Base-by-base conservation (phyloP, 352 stramenopile species). In the Globisporangium takayamanum region DNA sequence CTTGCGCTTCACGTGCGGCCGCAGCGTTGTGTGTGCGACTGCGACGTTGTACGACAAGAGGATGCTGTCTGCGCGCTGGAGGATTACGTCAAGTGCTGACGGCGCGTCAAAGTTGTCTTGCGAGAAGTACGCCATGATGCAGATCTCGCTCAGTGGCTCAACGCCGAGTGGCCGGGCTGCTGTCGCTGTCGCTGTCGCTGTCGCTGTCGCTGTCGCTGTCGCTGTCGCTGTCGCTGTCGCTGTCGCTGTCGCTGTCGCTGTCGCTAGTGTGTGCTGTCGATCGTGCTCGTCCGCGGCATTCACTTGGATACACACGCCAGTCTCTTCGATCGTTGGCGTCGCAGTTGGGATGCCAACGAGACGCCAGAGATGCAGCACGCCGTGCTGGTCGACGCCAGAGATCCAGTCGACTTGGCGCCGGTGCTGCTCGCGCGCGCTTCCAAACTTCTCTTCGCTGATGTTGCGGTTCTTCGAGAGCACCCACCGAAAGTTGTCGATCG, bases 91-190 rank as follows among this genome's bases (percentile, higher is more conserved):
- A 33, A 93, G 67, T n/a, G 80, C 79, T 16, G 84, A 93, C 4
- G 80, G 84, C 44, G 84, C 72, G 4, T 77, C 79, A 28, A 84
- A 80, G 51, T 84, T 77, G 46, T 88, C 84, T 41, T 89, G 78
- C 3, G 80, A 83, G 55, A 91, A 91, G 62, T 93, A 93, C 5
- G 81, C 84, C 72, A 89, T 89, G 22, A 93, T 78, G 50, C 74
- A 85, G 41, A 78, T 78, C 44, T 91, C 78, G 25, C 73, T 68
- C 14, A 91, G 69, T 5, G 59, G 62, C n/a, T 67, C 67, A 26
- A 67, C 41, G 22, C 59, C 50, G 11, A 50, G 22, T 0, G 49
- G 39, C 14, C 49, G 39, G 16, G 48, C 45, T 6, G 7, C 25
- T 5, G 20, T 25, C 11, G 25, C 11, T 47, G 28, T 2, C 44